Conservation (phyloP, 305 asterid genomes). For the Solanum hybrid region DNA sequence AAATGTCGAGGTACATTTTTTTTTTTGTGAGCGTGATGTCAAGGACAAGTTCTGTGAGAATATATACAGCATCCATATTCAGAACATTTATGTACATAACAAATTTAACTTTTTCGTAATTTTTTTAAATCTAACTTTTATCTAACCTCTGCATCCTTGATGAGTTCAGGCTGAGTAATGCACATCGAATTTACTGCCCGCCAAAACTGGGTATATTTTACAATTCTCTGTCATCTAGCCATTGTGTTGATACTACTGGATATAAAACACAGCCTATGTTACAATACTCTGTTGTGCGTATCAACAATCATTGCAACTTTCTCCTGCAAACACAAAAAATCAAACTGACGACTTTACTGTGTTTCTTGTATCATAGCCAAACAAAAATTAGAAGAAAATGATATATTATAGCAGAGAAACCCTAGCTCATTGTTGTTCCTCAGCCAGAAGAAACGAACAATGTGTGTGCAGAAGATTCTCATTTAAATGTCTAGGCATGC, state of each 20-base stretch:
- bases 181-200: constrained; percentile 4
- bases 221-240: constrained; percentile 8
- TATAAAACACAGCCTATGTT: background rate
- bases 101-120: background rate
- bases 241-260: constrained; percentile 2
- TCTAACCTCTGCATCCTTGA: background rate
- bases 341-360: background rate
- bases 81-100: constrained; percentile 13
- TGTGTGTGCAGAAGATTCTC: background rate
- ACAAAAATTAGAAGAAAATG: background rate
- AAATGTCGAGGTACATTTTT: background rate
- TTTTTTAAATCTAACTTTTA: background rate
- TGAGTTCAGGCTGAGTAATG: background rate
- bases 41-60: background rate
- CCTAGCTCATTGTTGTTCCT: background rate
- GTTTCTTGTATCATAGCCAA: background rate
- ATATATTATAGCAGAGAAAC: background rate
- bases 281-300: constrained; percentile 28
- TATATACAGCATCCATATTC: constrained; percentile 13
- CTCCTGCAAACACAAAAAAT: constrained; percentile 44
- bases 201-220: constrained; percentile 10
- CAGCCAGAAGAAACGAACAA: background rate
- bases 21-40: background rate
- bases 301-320: constrained; percentile 50
- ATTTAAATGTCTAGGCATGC: background rate